phyloP scores from a whole-genome alignment of 208 protist species.

The Wallacemonas collosoma region DNA sequence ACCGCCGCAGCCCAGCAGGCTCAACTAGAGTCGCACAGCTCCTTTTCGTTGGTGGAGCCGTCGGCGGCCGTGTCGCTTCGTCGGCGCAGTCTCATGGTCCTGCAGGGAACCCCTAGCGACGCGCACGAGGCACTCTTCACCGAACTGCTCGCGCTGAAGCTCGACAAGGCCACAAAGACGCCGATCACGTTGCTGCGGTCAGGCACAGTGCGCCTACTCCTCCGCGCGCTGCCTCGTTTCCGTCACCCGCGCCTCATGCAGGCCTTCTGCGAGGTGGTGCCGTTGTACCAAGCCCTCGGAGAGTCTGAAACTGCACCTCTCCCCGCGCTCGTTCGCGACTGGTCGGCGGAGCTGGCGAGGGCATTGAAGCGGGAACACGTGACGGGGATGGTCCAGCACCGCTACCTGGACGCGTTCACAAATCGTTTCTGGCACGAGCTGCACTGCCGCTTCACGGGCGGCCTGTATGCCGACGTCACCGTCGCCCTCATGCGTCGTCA shows the following conservation, averaged over 20 bases:
- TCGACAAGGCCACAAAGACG: constrained; percentile 17
- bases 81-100: constrained; percentile 5
- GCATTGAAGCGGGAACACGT: constrained; percentile 5
- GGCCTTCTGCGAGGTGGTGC: constrained; percentile 39
- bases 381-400: constrained; percentile 12
- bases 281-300: constrained; percentile 64
- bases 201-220: constrained; percentile 47
- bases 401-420: constrained; percentile 50
- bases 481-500: constrained; percentile 12
- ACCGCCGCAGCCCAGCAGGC: background rate
- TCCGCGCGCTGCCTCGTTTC: constrained; percentile 42
- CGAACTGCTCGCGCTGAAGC: constrained; percentile 51
- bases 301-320: constrained; percentile 57
- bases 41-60: background rate
- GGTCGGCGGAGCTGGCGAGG: constrained; percentile 32
- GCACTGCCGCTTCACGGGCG: constrained; percentile 33
- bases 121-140: constrained; percentile 54
- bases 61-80: background rate
- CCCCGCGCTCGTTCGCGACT: constrained; percentile 50
- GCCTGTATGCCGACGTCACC: constrained; percentile 30
- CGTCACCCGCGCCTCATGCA: constrained; percentile 15
- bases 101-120: constrained; percentile 24
- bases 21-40: background rate
- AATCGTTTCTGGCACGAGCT: constrained; percentile 68
- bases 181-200: constrained; percentile 22